Conservation (phyloP, 2,329 filamentous ascomycete species). For the Epichloe elymi region DNA sequence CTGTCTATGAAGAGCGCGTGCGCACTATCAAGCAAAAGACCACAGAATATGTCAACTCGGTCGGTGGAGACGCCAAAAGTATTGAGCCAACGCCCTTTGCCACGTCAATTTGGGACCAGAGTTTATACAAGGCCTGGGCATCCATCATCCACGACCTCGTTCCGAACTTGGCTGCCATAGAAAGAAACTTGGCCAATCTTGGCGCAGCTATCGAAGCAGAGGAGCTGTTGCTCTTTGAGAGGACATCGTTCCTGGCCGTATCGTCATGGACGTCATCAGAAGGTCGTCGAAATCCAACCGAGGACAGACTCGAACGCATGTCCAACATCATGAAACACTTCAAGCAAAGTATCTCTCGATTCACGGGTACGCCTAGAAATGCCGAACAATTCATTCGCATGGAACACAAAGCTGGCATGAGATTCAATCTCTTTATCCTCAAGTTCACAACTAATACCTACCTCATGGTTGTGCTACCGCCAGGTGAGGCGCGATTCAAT, state of each 20-base stretch:
- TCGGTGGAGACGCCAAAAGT: constrained; percentile 18
- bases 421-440: constrained; percentile 88
- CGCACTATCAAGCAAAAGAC: constrained; percentile 65
- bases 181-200: constrained; percentile 69
- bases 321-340: constrained; percentile 98
- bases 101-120: constrained; percentile 98
- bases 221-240: constrained; percentile 88
- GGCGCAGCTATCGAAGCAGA: constrained; percentile 81
- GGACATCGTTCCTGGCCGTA: constrained; percentile 93
- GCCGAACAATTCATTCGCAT: constrained; percentile 71
- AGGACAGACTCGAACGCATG: constrained; percentile 84
- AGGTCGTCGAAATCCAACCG: constrained; percentile 71
- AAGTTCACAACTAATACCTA: constrained; percentile 98
- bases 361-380: constrained; percentile 68
- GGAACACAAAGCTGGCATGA: constrained; percentile 61
- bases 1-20: constrained; percentile 75
- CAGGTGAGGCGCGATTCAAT: constrained; percentile 85
- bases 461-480: constrained; percentile 80
- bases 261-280: constrained; percentile 71
- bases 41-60: constrained; percentile 32
- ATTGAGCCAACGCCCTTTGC: constrained; percentile 77
- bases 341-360: constrained; percentile 70
- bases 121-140: constrained; percentile 94
- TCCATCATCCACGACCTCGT: constrained; percentile 96
- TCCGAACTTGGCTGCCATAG: constrained; percentile 82